Conservation (phyloP, 441 rosid species). For the Pelargonium cotyledonis region DNA sequence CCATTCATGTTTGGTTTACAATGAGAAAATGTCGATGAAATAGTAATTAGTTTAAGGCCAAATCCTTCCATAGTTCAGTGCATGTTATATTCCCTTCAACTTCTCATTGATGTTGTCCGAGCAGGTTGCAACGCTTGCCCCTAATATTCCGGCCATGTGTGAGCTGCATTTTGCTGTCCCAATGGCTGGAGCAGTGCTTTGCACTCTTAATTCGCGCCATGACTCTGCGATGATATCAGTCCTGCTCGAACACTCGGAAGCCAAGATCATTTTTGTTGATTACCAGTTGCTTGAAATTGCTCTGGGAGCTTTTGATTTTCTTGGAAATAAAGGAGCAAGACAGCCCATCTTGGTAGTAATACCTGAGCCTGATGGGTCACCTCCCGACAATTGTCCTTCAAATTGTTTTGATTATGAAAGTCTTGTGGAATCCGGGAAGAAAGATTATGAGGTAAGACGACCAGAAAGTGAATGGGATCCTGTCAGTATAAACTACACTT, state of each 20-base stretch:
- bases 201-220: constrained; percentile 62
- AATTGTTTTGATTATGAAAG: constrained; percentile 71
- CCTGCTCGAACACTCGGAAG: constrained; percentile 70
- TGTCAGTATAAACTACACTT: constrained; percentile 76
- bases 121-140: constrained; percentile 83
- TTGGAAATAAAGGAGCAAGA: constrained; percentile 40
- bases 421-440: constrained; percentile 61
- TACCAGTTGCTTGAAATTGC: constrained; percentile 66
- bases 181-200: constrained; percentile 86
- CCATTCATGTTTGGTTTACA: no score
- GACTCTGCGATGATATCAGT: constrained; percentile 63
- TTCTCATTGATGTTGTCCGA: background rate
- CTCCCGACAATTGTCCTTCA: constrained; percentile 49
- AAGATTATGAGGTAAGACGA: constrained; percentile 59
- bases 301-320: constrained; percentile 56
- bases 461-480: constrained; percentile 93
- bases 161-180: constrained; percentile 94
- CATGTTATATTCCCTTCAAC: background rate
- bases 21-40: no score
- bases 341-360: constrained; percentile 64
- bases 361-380: no score
- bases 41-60: no score
- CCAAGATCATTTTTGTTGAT: constrained; percentile 65
- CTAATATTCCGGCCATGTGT: constrained; percentile 69
- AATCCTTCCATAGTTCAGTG: no score